phyloP scores from a whole-genome alignment of 345 rosid species.

The Schrenkiella parvula region DNA sequence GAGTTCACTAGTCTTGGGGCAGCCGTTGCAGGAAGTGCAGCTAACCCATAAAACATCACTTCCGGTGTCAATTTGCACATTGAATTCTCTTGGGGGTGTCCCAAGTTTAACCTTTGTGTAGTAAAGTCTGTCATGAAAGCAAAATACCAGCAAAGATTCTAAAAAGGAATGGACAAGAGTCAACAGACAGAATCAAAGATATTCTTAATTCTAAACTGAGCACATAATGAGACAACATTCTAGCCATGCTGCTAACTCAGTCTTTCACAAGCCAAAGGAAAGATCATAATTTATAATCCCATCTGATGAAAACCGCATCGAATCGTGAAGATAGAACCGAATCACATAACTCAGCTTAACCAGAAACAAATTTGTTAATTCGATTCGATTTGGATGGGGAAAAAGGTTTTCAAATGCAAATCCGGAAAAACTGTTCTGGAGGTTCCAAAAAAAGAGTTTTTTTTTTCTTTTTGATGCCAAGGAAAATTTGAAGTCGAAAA shows the following conservation, averaged over 20 bases:
- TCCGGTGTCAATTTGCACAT: constrained; percentile 94
- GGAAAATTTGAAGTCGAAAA: constrained; percentile 15
- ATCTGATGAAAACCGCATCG: neutral
- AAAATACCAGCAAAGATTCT: constrained; percentile 1
- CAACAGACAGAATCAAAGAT: neutral
- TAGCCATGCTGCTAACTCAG: constrained; percentile 9
- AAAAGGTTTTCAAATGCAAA: neutral
- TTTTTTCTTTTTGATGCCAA: no score
- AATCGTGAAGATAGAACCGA: constrained; percentile 8
- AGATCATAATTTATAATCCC: neutral
- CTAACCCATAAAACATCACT: constrained; percentile 96
- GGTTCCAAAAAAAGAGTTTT: neutral
- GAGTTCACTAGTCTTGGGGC: constrained; percentile 80
- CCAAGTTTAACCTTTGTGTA: constrained; percentile 81
- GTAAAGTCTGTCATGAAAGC: constrained; percentile 55
- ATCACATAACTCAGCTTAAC: neutral
- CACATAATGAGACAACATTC: neutral
- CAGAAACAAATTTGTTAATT: neutral
- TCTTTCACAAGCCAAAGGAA: neutral
- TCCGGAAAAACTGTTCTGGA: neutral
- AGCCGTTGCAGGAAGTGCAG: constrained; percentile 81
- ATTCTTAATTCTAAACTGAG: neutral
- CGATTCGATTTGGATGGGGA: neutral
- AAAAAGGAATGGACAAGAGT: constrained; percentile 3
- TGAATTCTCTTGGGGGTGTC: constrained; percentile 75